Evolutionary conservation across 164 flowering plant species (phyloP).

Genomic region (Vitis amurensis): DNA sequence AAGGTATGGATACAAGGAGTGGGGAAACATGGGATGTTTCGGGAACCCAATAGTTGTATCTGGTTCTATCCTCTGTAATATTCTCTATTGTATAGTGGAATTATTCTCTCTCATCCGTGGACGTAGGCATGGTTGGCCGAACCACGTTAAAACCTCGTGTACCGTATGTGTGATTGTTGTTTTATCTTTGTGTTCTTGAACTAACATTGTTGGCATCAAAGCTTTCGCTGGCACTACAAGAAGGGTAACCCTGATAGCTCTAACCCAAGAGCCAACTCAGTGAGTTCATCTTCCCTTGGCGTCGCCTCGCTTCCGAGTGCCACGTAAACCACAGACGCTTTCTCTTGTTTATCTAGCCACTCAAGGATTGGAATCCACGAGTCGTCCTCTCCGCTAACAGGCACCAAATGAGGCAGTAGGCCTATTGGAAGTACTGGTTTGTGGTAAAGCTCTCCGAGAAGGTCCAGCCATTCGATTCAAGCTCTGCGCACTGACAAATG

Average conservation of each 20-base stretch:
- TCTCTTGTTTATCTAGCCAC: conserved; percentile 5
- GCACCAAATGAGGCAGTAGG: conserved; percentile 15
- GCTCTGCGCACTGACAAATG: conserved; percentile 22
- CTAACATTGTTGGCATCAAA: too few relatives aligned
- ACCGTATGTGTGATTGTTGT: too few relatives aligned
- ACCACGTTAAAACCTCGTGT: too few relatives aligned
- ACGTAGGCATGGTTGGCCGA: too few relatives aligned
- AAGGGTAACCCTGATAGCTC: conserved; percentile 3
- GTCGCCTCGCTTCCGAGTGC: conserved; percentile 3
- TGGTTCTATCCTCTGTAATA: too few relatives aligned
- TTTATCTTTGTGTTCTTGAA: too few relatives aligned
- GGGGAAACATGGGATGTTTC: too few relatives aligned
- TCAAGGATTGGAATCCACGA: not conserved
- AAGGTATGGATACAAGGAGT: too few relatives aligned
- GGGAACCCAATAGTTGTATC: too few relatives aligned
- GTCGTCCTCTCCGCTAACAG: not conserved
- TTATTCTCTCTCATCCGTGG: too few relatives aligned
- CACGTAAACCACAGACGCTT: not conserved
- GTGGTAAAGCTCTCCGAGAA: conserved; percentile 15
- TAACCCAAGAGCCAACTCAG: conserved; percentile 3
- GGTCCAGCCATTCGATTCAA: conserved; percentile 20
- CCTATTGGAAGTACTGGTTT: conserved; percentile 30
- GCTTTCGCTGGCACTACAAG: too few relatives aligned
- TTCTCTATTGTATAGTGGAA: too few relatives aligned
- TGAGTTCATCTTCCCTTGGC: not conserved